Percentiles rank a stretch among this genome's conserved stretches.
phyloP scores from a whole-genome alignment of 2,329 filamentous ascomycete genomes.

The Trichoderma hamatum region DNA sequence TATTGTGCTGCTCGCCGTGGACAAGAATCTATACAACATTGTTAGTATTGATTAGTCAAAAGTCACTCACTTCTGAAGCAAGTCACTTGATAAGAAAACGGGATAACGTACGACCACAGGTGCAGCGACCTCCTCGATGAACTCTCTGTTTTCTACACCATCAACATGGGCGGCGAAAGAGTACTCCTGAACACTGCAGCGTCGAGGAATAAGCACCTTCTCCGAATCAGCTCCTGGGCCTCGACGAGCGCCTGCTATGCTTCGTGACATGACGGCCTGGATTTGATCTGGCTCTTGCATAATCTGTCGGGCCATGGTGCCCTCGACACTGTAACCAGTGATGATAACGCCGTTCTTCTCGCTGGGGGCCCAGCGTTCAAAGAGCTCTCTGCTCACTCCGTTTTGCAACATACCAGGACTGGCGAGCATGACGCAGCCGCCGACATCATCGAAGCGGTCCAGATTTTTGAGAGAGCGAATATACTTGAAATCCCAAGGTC shows the following conservation, averaged over 20 bases:
- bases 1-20: slow-evolving; percentile 95
- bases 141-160: slow-evolving; percentile 91
- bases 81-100: slow-evolving; percentile 1
- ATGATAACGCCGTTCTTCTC: slow-evolving; percentile 98
- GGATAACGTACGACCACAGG: slow-evolving; percentile 79
- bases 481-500: slow-evolving; percentile 95
- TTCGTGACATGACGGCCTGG: slow-evolving; percentile 85
- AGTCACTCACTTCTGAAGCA: background rate
- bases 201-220: slow-evolving; percentile 85
- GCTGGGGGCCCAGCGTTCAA: slow-evolving; percentile 95
- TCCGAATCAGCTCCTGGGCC: slow-evolving; percentile 72
- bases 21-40: slow-evolving; percentile 73
- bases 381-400: slow-evolving; percentile 86
- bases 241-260: slow-evolving; percentile 64
- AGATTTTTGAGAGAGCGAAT: slow-evolving; percentile 90
- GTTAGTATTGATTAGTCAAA: background rate
- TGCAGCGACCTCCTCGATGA: slow-evolving; percentile 91
- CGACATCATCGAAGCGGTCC: slow-evolving; percentile 94
- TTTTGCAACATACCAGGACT: slow-evolving; percentile 98
- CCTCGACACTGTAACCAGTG: slow-evolving; percentile 97
- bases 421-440: slow-evolving; percentile 94
- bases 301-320: slow-evolving; percentile 96
- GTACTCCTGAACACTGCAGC: slow-evolving; percentile 92
- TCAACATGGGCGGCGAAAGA: slow-evolving; percentile 97
- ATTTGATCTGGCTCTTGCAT: slow-evolving; percentile 95